Evolutionary conservation across 805 yeast species (phyloP).

Genomic region (Candida awuae): DNA sequence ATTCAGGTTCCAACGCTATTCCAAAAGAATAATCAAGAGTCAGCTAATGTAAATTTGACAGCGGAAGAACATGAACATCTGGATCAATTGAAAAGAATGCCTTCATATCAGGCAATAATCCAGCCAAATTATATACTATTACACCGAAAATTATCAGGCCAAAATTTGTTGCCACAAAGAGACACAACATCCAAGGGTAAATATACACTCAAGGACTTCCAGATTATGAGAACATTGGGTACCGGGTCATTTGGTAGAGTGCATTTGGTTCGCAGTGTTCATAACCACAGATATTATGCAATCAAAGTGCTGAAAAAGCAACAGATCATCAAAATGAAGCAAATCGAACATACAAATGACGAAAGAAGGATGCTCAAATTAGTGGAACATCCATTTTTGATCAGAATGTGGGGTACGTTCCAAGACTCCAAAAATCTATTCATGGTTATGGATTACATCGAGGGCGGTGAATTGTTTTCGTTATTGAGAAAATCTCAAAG

Average conservation of each 20-base stretch:
- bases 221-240: constrained; percentile 49
- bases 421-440: constrained; percentile 50
- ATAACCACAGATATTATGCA: constrained; percentile 52
- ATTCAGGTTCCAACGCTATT: constrained; percentile 5
- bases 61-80: constrained; percentile 26
- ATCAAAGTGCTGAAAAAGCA: constrained; percentile 51
- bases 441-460: constrained; percentile 60
- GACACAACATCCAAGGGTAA: constrained; percentile 46
- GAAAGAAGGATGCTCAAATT: constrained; percentile 51
- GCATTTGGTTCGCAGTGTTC: constrained; percentile 49
- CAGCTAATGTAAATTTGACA: constrained; percentile 9
- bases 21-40: background rate
- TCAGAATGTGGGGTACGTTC: constrained; percentile 62
- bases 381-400: constrained; percentile 53
- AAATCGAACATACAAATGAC: constrained; percentile 57
- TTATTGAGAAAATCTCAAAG: constrained; percentile 48
- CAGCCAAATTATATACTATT: constrained; percentile 26
- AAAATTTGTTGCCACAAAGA: constrained; percentile 26
- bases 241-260: constrained; percentile 58
- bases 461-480: constrained; percentile 55
- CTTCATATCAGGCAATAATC: constrained; percentile 30
- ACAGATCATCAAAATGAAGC: constrained; percentile 53
- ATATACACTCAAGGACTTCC: constrained; percentile 48
- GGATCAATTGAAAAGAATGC: constrained; percentile 26
- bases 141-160: constrained; percentile 22